Conservation (phyloP, 2,329 filamentous ascomycete genomes). For the Bipolaris sorokiniana region DNA sequence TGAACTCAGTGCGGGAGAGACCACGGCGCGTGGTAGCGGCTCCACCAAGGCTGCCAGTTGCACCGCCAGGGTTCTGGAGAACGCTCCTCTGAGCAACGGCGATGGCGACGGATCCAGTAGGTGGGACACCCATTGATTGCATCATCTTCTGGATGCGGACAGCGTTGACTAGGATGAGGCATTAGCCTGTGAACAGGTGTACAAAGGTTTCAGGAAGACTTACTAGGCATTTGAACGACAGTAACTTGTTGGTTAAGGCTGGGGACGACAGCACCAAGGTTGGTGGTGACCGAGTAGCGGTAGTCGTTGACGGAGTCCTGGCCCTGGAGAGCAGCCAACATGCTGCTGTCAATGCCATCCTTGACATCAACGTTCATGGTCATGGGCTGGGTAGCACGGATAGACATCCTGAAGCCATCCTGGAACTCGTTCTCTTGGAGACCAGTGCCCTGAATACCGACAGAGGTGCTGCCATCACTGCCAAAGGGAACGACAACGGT, state of each 20-base stretch:
- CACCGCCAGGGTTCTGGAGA: conserved; percentile 46
- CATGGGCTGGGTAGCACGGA: conserved; percentile 45
- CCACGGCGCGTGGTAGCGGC: conserved; percentile 29
- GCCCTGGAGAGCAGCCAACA: conserved; percentile 43
- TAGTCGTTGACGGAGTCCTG: conserved; percentile 43
- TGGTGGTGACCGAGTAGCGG: conserved; percentile 45
- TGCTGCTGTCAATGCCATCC: conserved; percentile 42
- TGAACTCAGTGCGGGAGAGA: conserved; percentile 31
- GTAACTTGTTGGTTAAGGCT: conserved; percentile 46
- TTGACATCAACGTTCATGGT: conserved; percentile 46
- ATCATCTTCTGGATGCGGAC: conserved; percentile 46
- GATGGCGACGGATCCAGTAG: conserved; percentile 42
- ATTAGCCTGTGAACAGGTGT: conserved; percentile 15
- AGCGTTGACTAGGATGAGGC: conserved; percentile 37
- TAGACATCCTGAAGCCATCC: conserved; percentile 48
- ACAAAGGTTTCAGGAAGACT: conserved; percentile 8
- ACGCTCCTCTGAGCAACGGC: conserved; percentile 47
- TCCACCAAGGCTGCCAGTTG: conserved; percentile 38
- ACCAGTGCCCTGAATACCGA: conserved; percentile 44
- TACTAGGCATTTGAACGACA: conserved; percentile 47
- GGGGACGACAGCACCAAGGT: conserved; percentile 42
- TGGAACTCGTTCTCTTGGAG: conserved; percentile 49
- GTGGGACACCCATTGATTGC: conserved; percentile 39
- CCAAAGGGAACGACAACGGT: conserved; percentile 43
- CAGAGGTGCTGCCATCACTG: conserved; percentile 30